Conservation (phyloP, 352 stramenopile species). For the Thraustotheca clavata region DNA sequence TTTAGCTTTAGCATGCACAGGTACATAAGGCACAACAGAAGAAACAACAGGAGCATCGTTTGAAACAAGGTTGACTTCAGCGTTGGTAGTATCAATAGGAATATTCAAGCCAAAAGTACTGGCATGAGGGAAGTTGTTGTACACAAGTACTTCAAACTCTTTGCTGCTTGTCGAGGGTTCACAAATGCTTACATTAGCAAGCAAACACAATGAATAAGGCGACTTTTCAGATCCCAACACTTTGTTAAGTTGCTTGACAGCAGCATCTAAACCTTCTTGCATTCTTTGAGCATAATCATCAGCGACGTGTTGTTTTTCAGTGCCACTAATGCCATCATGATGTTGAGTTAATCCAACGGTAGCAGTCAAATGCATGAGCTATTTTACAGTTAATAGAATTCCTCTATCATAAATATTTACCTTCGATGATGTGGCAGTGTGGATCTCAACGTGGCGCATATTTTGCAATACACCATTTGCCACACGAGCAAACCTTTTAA, state of each 20-base stretch:
- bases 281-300: conserved; percentile 94
- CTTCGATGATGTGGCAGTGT: conserved; percentile 23
- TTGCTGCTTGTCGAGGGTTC: conserved; percentile 50
- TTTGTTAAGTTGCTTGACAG: conserved; percentile 57
- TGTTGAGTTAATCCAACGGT: conserved; percentile 92
- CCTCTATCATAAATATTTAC: neutral
- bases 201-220: conserved; percentile 52
- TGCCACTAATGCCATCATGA: conserved; percentile 94
- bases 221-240: conserved; percentile 38
- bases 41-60: conserved; percentile 30
- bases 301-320: conserved; percentile 92
- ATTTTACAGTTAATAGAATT: neutral
- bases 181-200: conserved; percentile 90
- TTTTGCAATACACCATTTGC: conserved; percentile 85
- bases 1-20: conserved; percentile 40
- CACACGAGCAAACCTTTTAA: conserved; percentile 91
- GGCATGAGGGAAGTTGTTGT: conserved; percentile 55
- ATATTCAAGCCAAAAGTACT: conserved; percentile 50
- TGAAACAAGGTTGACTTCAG: conserved; percentile 32
- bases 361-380: conserved; percentile 28
- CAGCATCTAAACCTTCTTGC: conserved; percentile 64
- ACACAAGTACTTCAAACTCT: conserved; percentile 59
- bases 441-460: conserved; percentile 84
- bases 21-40: conserved; percentile 44
- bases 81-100: conserved; percentile 40